A percentile compares a stretch with the other conserved stretches of the same genome.
These are phyloP conservation scores for Chytriomyces confervae DNA, from an alignment of 192 early-diverging fungal species.

Conservation along the genomic window DNA sequence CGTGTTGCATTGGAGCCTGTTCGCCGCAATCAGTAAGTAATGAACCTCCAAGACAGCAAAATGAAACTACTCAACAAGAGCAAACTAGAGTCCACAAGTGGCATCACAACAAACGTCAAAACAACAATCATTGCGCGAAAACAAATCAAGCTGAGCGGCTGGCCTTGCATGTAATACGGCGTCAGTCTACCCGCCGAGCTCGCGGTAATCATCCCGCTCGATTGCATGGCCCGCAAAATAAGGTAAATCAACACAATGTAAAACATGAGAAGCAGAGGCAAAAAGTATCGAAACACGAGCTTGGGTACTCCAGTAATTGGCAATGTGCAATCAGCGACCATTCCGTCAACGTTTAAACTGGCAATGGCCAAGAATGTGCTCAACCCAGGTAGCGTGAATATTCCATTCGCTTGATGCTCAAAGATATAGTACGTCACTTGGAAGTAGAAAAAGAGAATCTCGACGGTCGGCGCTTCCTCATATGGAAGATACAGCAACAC, in stretches of 20 bases:
- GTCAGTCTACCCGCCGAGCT: conserved; percentile 4
- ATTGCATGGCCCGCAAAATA: conserved; percentile 9
- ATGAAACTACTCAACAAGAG: conserved; percentile 6
- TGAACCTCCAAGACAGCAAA: not conserved
- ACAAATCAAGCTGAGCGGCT: conserved; percentile 24
- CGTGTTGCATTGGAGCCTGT: conserved; percentile 22
- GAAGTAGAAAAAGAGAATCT: conserved; percentile 39
- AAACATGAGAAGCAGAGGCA: conserved; percentile 21
- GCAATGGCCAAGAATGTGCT: conserved; percentile 25
- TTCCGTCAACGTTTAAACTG: conserved; percentile 31
- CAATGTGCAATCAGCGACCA: conserved; percentile 34
- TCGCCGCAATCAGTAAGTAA: not conserved
- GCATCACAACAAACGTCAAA: conserved; percentile 34
- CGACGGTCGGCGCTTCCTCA: conserved; percentile 31
- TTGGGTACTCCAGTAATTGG: conserved; percentile 24
- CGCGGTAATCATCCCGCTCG: not conserved
- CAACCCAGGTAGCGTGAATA: conserved; percentile 5
- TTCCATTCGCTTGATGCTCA: not conserved
- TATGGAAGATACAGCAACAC: conserved; percentile 20
- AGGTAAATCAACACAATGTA: conserved; percentile 24
- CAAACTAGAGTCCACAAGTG: conserved; percentile 28
- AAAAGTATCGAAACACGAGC: conserved; percentile 32
- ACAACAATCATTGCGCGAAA: conserved; percentile 22
- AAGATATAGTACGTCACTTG: conserved; percentile 35
- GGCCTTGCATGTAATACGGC: conserved; percentile 34